These are phyloP conservation scores for Pleurotus citrinopileatus DNA, from an alignment of 768 basidiomycete genomes.

Conservation along the genomic window DNA sequence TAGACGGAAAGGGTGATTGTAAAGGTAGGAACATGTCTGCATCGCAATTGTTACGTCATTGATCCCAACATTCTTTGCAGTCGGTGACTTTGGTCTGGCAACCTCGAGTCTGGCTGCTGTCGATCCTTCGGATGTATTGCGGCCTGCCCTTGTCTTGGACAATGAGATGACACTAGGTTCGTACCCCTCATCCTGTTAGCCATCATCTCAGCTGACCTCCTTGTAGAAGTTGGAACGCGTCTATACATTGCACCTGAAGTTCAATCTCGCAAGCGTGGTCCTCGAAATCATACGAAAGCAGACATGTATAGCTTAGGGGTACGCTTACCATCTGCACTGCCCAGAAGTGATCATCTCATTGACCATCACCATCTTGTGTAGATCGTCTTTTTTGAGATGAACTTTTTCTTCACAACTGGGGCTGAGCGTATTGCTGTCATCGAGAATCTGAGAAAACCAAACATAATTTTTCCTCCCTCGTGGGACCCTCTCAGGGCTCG, in stretches of 20 bases:
- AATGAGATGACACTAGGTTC: slow-evolving; percentile 75
- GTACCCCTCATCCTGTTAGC: slow-evolving; percentile 12
- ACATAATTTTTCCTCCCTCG: slow-evolving; percentile 69
- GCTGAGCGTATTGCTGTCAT: slow-evolving; percentile 84
- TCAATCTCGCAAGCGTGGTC: slow-evolving; percentile 55
- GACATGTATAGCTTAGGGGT: slow-evolving; percentile 96
- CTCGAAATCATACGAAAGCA: slow-evolving; percentile 82
- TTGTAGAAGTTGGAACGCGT: slow-evolving; percentile 80
- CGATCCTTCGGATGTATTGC: slow-evolving; percentile 66
- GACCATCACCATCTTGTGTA: slow-evolving; percentile 33
- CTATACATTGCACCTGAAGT: slow-evolving; percentile 95
- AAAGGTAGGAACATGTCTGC: slow-evolving; percentile 72
- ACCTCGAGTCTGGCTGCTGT: slow-evolving; percentile 79
- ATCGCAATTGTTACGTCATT: not conserved
- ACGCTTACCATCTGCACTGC: slow-evolving; percentile 23
- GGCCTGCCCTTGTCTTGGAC: slow-evolving; percentile 41
- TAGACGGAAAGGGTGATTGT: slow-evolving; percentile 80
- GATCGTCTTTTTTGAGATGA: slow-evolving; percentile 99
- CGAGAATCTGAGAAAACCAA: slow-evolving; percentile 69
- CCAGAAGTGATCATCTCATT: not conserved
- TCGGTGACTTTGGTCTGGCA: slow-evolving; percentile 93
- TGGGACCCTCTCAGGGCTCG: slow-evolving; percentile 65
- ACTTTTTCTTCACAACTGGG: slow-evolving; percentile 76
- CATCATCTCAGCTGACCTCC: not conserved
- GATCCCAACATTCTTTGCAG: slow-evolving; percentile 29